Conservation (phyloP, 768 basidiomycete genomes). For the Tylopilus plumbeoviolaceoides region DNA sequence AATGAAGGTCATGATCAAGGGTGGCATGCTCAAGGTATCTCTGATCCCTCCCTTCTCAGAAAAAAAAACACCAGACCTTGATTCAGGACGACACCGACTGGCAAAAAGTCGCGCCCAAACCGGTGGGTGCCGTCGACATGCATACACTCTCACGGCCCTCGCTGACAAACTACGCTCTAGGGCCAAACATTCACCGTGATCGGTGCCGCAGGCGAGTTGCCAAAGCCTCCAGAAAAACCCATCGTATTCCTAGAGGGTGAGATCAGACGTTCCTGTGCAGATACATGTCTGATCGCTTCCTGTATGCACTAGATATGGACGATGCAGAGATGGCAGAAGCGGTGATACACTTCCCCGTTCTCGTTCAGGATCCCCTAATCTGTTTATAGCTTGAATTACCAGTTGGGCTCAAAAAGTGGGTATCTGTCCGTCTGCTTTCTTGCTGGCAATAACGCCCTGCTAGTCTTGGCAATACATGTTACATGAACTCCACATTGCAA, state of each 20-base stretch:
- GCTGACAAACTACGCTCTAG: constrained; percentile 33
- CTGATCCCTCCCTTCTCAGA: too few relatives aligned
- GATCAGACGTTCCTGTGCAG: constrained; percentile 7
- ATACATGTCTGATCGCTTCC: constrained; percentile 7
- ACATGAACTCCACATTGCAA: constrained; percentile 96
- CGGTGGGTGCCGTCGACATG: constrained; percentile 41
- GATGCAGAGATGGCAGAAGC: constrained; percentile 76
- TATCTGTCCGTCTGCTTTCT: not conserved
- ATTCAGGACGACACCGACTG: constrained; percentile 81
- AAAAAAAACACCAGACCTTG: not conserved
- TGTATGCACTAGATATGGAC: constrained; percentile 65
- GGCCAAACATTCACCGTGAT: constrained; percentile 92
- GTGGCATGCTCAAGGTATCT: constrained; percentile 79
- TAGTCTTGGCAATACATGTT: constrained; percentile 91
- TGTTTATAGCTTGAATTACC: constrained; percentile 63
- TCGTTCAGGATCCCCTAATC: not conserved
- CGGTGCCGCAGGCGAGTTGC: constrained; percentile 88
- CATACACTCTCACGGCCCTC: constrained; percentile 4
- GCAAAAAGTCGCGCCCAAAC: constrained; percentile 79
- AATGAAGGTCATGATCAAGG: constrained; percentile 98
- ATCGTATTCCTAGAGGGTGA: constrained; percentile 83
- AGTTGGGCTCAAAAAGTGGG: constrained; percentile 76
- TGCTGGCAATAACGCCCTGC: not conserved
- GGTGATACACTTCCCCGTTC: constrained; percentile 39
- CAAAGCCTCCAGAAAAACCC: constrained; percentile 77